Evolutionary conservation across 192 early-diverging fungal genomes (phyloP).

Genomic region (Backusella tarrabulga): DNA sequence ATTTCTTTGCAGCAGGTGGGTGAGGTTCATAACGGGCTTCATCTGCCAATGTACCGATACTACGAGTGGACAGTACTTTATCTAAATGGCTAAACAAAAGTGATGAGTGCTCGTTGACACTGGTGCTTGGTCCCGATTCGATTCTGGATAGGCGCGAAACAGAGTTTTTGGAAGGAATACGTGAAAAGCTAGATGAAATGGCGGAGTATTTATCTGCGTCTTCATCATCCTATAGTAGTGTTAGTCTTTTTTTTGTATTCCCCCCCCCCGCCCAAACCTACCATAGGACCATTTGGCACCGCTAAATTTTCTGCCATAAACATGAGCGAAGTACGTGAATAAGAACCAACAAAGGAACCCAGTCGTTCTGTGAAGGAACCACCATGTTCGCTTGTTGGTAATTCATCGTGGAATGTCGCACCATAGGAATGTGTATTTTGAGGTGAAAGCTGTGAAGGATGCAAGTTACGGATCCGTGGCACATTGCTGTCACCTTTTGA

Average conservation of each 20-base stretch:
- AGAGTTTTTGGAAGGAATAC: slow-evolving; percentile 11
- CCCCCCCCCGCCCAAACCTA: neutral
- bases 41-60: slow-evolving; percentile 32
- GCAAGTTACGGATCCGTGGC: slow-evolving; percentile 21
- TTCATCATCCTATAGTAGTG: neutral
- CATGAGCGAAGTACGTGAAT: slow-evolving; percentile 34
- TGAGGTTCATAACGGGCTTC: slow-evolving; percentile 29
- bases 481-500: slow-evolving; percentile 1
- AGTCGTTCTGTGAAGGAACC: slow-evolving; percentile 22
- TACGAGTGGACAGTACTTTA: slow-evolving; percentile 26
- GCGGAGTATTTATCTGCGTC: slow-evolving; percentile 10
- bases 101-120: slow-evolving; percentile 5
- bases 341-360: slow-evolving; percentile 38
- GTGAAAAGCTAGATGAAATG: slow-evolving; percentile 9
- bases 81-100: slow-evolving; percentile 28
- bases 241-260: too few relatives aligned
- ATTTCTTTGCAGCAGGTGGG: slow-evolving; percentile 23
- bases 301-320: slow-evolving; percentile 42
- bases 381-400: neutral
- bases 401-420: slow-evolving; percentile 7
- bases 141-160: neutral
- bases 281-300: slow-evolving; percentile 10
- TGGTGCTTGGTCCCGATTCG: neutral
- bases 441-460: slow-evolving; percentile 23
- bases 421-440: slow-evolving; percentile 7